Conservation (phyloP, 805 yeast species). For the Pichia californica region DNA sequence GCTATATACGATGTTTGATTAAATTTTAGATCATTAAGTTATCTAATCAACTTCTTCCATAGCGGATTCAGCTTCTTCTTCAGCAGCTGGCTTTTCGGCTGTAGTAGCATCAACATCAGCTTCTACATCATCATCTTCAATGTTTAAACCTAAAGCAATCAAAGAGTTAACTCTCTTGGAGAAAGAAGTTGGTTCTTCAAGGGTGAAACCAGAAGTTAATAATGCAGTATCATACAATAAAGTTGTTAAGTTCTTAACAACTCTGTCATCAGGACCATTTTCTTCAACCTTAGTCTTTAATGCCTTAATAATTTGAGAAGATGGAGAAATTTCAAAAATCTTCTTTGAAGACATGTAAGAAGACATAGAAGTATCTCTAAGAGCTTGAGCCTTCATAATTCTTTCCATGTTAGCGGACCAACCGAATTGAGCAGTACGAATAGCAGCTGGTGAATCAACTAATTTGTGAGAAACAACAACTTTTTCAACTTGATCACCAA, state of each 20-base stretch:
- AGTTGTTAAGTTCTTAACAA: constrained; percentile 95
- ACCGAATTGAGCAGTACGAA: constrained; percentile 99
- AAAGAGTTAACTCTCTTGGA: constrained; percentile 98
- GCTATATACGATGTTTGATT: too few species aligned
- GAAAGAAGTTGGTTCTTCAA: constrained; percentile 97
- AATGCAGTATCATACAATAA: constrained; percentile 96
- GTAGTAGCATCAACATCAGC: constrained; percentile 27
- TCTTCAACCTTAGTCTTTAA: constrained; percentile 94
- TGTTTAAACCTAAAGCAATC: constrained; percentile 95
- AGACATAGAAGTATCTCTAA: constrained; percentile 97
- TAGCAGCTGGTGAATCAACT: constrained; percentile 99
- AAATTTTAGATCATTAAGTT: too few species aligned
- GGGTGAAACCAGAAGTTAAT: constrained; percentile 96
- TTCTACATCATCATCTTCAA: constrained; percentile 67
- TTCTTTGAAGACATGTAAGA: constrained; percentile 99
- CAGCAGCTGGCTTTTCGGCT: constrained; percentile 30
- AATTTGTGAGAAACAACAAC: constrained; percentile 97
- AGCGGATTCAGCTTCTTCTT: constrained; percentile 71
- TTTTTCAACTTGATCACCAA: constrained; percentile 98
- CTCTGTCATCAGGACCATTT: constrained; percentile 97
- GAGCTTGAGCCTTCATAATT: constrained; percentile 99
- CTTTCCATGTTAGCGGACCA: constrained; percentile 99
- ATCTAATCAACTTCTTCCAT: constrained; percentile 97
- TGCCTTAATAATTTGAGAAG: constrained; percentile 90
- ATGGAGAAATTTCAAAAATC: constrained; percentile 98